phyloP scores from a whole-genome alignment of 1,284 basidiomycete genomes.

The Ceratobasidium sp. region DNA sequence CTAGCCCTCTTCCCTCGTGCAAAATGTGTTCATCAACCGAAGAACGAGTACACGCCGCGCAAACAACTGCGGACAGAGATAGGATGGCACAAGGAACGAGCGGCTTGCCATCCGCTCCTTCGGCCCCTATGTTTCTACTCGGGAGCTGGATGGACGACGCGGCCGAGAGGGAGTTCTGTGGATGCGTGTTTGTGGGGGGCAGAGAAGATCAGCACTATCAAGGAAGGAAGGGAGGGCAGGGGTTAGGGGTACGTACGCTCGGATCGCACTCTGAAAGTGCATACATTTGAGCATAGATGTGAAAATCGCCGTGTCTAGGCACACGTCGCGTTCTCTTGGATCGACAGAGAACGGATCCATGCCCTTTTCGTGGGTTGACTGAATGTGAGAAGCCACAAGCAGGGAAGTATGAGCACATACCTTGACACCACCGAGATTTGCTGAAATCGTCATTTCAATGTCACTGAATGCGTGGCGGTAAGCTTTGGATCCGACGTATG shows the following conservation, averaged over 20 bases:
- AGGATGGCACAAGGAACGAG: background rate
- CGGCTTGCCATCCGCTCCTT: background rate
- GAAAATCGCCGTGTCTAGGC: background rate
- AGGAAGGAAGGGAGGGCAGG: background rate
- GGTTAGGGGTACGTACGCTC: background rate
- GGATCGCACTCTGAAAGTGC: background rate
- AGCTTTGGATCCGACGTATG: background rate
- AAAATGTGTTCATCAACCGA: background rate
- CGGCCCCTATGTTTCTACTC: background rate
- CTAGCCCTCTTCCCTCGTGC: conserved; percentile 1
- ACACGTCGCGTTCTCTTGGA: background rate
- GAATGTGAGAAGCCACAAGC: background rate
- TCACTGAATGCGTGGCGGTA: background rate
- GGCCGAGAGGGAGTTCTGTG: background rate
- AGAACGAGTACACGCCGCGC: background rate
- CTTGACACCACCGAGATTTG: background rate
- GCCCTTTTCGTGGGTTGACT: background rate
- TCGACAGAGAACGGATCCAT: background rate
- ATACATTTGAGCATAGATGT: background rate
- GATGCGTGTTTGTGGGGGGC: background rate
- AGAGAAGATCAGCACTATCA: background rate
- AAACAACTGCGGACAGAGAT: background rate
- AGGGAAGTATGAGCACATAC: background rate
- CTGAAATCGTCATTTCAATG: background rate
- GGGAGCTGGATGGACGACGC: background rate